A percentile compares a stretch with the other conserved stretches of the same genome.
These are phyloP conservation scores for Umbelopsis sp. DNA, from an alignment of 371 early-diverging fungal species.

Conservation along the genomic window DNA sequence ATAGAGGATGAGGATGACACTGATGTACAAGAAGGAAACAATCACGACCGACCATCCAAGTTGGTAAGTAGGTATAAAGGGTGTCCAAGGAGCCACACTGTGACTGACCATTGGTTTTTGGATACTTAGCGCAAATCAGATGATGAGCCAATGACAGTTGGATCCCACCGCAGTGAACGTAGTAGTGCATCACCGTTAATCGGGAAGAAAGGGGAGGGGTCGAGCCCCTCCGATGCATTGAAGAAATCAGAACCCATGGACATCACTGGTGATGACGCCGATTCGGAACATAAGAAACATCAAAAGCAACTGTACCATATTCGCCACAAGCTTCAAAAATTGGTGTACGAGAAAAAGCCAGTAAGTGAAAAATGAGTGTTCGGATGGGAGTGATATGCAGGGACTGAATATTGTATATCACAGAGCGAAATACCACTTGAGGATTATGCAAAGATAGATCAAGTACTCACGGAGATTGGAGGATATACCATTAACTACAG, in stretches of 20 bases:
- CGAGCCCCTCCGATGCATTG: background rate
- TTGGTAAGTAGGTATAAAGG: background rate
- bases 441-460: slow-evolving; percentile 47
- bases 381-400: background rate
- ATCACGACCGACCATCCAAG: slow-evolving; percentile 13
- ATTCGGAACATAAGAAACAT: slow-evolving; percentile 19
- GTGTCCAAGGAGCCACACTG: background rate
- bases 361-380: slow-evolving; percentile 25
- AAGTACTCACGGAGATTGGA: slow-evolving; percentile 46
- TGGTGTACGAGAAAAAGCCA: slow-evolving; percentile 54
- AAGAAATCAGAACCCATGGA: slow-evolving; percentile 18
- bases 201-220: slow-evolving; percentile 4
- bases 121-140: background rate
- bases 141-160: background rate
- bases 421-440: slow-evolving; percentile 54
- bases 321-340: slow-evolving; percentile 46
- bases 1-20: slow-evolving; percentile 11
- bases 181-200: slow-evolving; percentile 11
- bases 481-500: slow-evolving; percentile 44
- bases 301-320: slow-evolving; percentile 40
- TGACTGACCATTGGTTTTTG: background rate
- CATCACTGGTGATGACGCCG: slow-evolving; percentile 25
- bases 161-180: slow-evolving; percentile 10
- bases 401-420: background rate
- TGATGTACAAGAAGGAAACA: background rate